Base-by-base conservation (phyloP, 495 filamentous ascomycete species). In the Aspergillus ellipticus region DNA sequence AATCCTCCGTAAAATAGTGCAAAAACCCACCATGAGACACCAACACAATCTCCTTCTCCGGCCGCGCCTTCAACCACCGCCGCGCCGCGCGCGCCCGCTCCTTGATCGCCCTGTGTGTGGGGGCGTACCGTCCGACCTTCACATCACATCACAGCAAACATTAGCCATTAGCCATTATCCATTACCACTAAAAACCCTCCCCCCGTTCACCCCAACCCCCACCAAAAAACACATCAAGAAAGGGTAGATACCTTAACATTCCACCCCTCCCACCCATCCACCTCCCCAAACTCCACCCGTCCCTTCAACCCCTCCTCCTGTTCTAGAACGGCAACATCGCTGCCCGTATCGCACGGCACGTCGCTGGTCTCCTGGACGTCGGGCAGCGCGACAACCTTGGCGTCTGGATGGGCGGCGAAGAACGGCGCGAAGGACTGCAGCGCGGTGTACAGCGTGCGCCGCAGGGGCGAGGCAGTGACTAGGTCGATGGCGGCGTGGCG, bases 1-100 rank as follows among this genome's bases (percentile, higher is more conserved):
- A 96, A 58, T 96, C 91, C 57, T 91, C 81, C 4, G 90, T 96
- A 49, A 97, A 75, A 59, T 89, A 96, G 66, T 85, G 88, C 45
- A 89, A 59, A 51, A 87, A 84, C 7, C 83, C 84, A 7, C 88
- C 88, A 61, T 91, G 88, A 3, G 85, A 83, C 4, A 91, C 87
- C n/a, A 88, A 76, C 2, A 88, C 85, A 31, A 96, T 83, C 66
- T 75, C 75, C 67, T 77, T 77, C 71, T 80, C 75, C 37, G 71
- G 75, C 26, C 65, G 77, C 7, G 67, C 77, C 59, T 83, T 82
- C 42, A 96, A 65, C 80, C 82, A 95, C 39, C 76, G 60, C 57
- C 93, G 79, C n/a, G 85, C 85, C 6, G 74, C 75, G 28, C 73
- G 75, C 10, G 90, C 88, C 20, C 92, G 76, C 20, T 73, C 70